phyloP scores from a whole-genome alignment of 192 early-diverging fungal genomes.

The Entophlyctis luteolus region DNA sequence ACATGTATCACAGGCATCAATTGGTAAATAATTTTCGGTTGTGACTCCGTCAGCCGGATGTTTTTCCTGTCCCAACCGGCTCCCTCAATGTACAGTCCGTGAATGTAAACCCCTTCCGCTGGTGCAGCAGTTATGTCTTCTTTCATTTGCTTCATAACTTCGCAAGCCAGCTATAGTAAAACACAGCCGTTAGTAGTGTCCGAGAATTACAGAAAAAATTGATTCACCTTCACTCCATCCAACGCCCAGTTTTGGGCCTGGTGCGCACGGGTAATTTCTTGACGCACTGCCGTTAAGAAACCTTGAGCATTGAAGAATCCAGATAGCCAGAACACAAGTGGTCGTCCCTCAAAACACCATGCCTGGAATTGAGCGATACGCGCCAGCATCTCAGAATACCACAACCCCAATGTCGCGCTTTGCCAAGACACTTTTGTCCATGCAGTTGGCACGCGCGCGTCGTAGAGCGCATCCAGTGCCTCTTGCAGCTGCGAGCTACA shows the following conservation, averaged over 20 bases:
- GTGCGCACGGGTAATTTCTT: constrained; percentile 61
- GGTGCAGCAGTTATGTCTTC: constrained; percentile 61
- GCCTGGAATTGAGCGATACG: constrained; percentile 55
- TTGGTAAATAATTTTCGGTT: constrained; percentile 61
- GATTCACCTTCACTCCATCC: constrained; percentile 54
- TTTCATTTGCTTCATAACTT: constrained; percentile 71
- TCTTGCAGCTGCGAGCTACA: constrained; percentile 53
- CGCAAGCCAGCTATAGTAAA: constrained; percentile 47
- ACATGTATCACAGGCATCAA: constrained; percentile 61
- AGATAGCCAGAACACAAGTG: constrained; percentile 61
- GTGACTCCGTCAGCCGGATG: constrained; percentile 58
- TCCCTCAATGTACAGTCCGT: constrained; percentile 66
- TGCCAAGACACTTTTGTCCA: constrained; percentile 64
- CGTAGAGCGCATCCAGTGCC: constrained; percentile 61
- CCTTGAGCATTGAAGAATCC: constrained; percentile 69
- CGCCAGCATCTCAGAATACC: constrained; percentile 55
- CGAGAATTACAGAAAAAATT: no score
- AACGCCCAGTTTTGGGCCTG: constrained; percentile 54
- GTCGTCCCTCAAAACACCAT: constrained; percentile 61
- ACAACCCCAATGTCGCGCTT: constrained; percentile 52
- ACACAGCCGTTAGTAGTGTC: no score
- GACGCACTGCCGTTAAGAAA: constrained; percentile 63
- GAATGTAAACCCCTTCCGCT: constrained; percentile 61
- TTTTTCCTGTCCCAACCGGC: constrained; percentile 67
- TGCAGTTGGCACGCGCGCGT: constrained; percentile 53